Percentiles rank a stretch among this genome's conserved stretches.
Conservation (phyloP, 192 early-diverging fungal genomes). For the Backusella luteola region DNA sequence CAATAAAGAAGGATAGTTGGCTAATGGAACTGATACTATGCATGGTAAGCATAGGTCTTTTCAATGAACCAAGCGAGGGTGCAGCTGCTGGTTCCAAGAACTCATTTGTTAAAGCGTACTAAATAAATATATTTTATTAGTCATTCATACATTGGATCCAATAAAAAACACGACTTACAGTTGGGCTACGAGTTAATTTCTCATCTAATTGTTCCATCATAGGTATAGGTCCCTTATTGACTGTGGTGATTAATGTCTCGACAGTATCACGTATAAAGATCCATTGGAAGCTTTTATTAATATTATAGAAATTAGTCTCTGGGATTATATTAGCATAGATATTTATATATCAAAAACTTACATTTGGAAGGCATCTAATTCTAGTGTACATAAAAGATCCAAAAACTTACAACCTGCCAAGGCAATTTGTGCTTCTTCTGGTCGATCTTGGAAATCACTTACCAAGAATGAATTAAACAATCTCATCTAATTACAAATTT, state of each 20-base stretch:
- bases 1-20: slow-evolving; percentile 78
- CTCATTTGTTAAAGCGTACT: slow-evolving; percentile 2
- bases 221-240: slow-evolving; percentile 52
- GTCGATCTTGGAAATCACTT: slow-evolving; percentile 44
- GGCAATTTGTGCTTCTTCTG: slow-evolving; percentile 69
- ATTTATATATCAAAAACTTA: slow-evolving; percentile 34
- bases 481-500: slow-evolving; percentile 47
- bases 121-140: neutral
- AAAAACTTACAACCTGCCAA: slow-evolving; percentile 88
- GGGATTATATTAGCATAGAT: too few relatives aligned
- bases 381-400: slow-evolving; percentile 78
- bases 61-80: slow-evolving; percentile 37
- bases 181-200: slow-evolving; percentile 33
- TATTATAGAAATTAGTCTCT: neutral
- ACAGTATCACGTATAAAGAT: slow-evolving; percentile 89
- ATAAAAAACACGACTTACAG: neutral
- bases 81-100: neutral
- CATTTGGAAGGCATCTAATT: slow-evolving; percentile 84
- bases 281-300: slow-evolving; percentile 78
- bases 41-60: slow-evolving; percentile 77
- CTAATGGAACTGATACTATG: slow-evolving; percentile 61
- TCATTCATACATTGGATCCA: neutral
- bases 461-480: slow-evolving; percentile 62
- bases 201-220: slow-evolving; percentile 67
- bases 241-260: slow-evolving; percentile 55